Conservation (phyloP, 371 early-diverging fungal species). For the Rhizopus arrhizus region DNA sequence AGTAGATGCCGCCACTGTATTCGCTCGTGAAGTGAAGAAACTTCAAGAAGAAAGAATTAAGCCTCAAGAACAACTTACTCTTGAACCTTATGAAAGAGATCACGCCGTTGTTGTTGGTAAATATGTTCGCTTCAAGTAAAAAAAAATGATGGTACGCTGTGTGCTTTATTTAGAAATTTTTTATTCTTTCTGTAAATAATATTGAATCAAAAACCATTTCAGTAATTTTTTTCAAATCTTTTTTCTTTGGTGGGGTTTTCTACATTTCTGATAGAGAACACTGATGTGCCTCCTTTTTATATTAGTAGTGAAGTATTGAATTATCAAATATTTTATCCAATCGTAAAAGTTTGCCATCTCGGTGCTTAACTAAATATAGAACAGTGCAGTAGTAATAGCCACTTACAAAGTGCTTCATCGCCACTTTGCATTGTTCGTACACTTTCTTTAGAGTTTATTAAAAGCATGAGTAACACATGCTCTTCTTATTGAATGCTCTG, state of each 20-base stretch:
- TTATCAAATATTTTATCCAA: too few relatives aligned
- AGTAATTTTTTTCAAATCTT: not conserved
- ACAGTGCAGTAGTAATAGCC: too few relatives aligned
- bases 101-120: conserved; percentile 99
- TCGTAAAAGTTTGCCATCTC: too few relatives aligned
- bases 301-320: too few relatives aligned
- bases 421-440: too few relatives aligned
- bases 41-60: conserved; percentile 98
- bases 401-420: too few relatives aligned
- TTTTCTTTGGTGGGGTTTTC: not conserved
- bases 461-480: too few relatives aligned
- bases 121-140: conserved; percentile 73
- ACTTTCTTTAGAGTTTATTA: too few relatives aligned
- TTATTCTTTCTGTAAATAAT: conserved; percentile 12
- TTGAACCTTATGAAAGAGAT: conserved; percentile 99
- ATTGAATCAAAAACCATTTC: not conserved
- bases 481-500: too few relatives aligned
- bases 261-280: too few relatives aligned
- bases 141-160: conserved; percentile 10
- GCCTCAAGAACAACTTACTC: conserved; percentile 99
- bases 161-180: conserved; percentile 10
- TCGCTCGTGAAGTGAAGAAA: conserved; percentile 99
- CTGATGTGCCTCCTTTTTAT: too few relatives aligned
- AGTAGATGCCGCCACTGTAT: conserved; percentile 95
- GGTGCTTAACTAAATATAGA: too few relatives aligned